Evolutionary conservation across 2,329 filamentous ascomycete species (phyloP), one percentile per base, ranked within the genome.

Genomic region (Xylariaceae sp.): DNA sequence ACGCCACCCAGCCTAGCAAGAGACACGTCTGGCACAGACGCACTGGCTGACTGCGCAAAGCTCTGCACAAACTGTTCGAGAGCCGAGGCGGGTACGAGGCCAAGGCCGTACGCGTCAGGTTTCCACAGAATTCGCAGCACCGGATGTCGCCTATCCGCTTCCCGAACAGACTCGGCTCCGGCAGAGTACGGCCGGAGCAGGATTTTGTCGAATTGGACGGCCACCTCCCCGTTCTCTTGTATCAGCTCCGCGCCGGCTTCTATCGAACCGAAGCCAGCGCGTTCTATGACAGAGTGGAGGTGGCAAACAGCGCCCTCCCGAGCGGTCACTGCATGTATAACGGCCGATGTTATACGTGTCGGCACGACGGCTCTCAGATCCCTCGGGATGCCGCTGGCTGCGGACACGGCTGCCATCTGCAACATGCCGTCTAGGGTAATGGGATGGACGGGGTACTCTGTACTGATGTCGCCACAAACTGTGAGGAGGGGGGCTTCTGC

Each of bases 61-160:
- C 2, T 12, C 3, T 40, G 30, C 2, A 37, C 8, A 27, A 37
- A 36, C 4, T 38, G 27, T 8, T 18, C 21, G 5, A 34, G 11
- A 4, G 34, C 34, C 3, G 23, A 5, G 3, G 13, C 15, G 3
- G 16, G 2, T 19, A 43, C 27, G 23, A 39, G 13, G 2, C 40
- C 46, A 1, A 46, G 36, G 2, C 40, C 41, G 8, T 37, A 40
- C 11, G 36, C 24, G 19, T 51, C 48, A 5, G 48, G 48, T 35
- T 46, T 51, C 48, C 48, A 51, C 4, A 43, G 17, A 2, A 50
- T 23, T 2, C 46, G 48, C 2, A 47, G 31, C 5, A 49, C 12
- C 3, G 48, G 48, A 28, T 51, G 34, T 0, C 48, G 39, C 31
- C 14, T 30, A 7, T 43, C 44, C 9, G 9, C 26, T 3, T 34